Evolutionary conservation across 1,284 basidiomycete genomes (phyloP), one percentile per base, ranked within the genome.

Genomic region (Anthracocystis walkeri): DNA sequence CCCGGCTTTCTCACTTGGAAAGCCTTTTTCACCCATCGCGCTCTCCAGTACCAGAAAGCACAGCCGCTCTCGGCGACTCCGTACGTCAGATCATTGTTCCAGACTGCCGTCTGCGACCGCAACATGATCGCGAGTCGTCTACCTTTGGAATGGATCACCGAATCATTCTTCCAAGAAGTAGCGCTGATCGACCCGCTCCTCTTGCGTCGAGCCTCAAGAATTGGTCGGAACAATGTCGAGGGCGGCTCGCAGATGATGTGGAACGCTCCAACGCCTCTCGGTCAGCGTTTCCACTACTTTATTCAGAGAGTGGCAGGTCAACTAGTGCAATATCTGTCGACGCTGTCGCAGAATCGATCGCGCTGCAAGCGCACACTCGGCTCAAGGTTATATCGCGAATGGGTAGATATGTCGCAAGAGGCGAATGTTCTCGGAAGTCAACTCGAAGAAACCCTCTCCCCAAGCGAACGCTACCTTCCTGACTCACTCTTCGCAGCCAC

Each of bases 401-500:
- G 77, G 75, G 59, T 71, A 7, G 12, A 46, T 12, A 62, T 80
- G 27, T 63, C 75, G 8, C 68, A 72, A 14, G 75, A 79, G 49
- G 79, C 75, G 1, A 54, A 57, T 29, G 64, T 50, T 14, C 33
- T 79, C 14, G 73, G 71, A 8, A 53, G 54, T 23, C 44, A 56
- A 41, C 58, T 77, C 18, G 68, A 68, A 21, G 51, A 20, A 10
- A 42, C 41, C 25, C 49, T 75, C 14, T 44, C 48, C n/a, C 66
- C 65, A 10, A 45, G 40, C 31, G 70, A 76, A 16, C 49, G 51
- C 10, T 65, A 65, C 50, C 35, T 76, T 27, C 61, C 70, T 5
- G 77, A 75, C 35, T 66, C 65, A 23, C 64, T 78, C 41, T 77
- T 86, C 6, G 83, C 92, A 27, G 87, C 87, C 0, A 87, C 89